Evolutionary conservation across 2,329 filamentous ascomycete genomes (phyloP).

Genomic region (Bisporella sp.): DNA sequence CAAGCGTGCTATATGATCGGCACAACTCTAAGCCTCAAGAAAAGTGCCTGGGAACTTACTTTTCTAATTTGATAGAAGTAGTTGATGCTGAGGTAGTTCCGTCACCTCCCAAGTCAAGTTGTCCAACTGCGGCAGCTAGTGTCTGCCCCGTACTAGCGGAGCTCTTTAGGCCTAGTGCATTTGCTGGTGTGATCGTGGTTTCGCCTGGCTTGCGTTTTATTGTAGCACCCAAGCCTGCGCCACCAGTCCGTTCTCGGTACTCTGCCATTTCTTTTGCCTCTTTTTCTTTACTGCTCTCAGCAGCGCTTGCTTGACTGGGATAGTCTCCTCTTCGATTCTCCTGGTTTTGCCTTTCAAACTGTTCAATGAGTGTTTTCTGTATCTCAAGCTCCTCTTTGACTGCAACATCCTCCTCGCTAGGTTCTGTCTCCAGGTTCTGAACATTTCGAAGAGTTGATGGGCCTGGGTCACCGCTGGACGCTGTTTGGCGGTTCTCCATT

Average conservation of each 20-base stretch:
- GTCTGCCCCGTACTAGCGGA: constrained; percentile 20
- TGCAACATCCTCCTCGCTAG: background rate
- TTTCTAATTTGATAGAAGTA: background rate
- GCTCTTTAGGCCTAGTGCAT: background rate
- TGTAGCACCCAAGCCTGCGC: background rate
- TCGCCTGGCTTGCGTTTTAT: background rate
- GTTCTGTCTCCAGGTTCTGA: background rate
- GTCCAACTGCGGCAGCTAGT: constrained; percentile 18
- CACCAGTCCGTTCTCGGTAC: background rate
- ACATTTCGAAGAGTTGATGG: background rate
- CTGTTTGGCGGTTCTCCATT: constrained; percentile 9
- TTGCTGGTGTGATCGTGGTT: background rate
- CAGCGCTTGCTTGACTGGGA: too few relatives aligned
- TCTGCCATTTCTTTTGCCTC: background rate
- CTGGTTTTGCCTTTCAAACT: constrained; percentile 8
- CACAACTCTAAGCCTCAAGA: too few relatives aligned
- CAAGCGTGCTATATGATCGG: too few relatives aligned
- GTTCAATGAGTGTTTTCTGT: constrained; percentile 10
- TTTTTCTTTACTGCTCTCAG: background rate
- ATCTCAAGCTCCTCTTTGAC: constrained; percentile 12
- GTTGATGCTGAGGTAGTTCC: background rate
- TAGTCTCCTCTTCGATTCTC: constrained; percentile 1
- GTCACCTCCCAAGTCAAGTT: constrained; percentile 13
- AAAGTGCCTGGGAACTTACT: too few relatives aligned
- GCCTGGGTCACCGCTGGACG: background rate